Percentiles rank a stretch among this genome's conserved stretches.
These are phyloP conservation scores for Psophocarpus tetragonolobus DNA, from an alignment of 306 rosid genomes.

Conservation along the genomic window DNA sequence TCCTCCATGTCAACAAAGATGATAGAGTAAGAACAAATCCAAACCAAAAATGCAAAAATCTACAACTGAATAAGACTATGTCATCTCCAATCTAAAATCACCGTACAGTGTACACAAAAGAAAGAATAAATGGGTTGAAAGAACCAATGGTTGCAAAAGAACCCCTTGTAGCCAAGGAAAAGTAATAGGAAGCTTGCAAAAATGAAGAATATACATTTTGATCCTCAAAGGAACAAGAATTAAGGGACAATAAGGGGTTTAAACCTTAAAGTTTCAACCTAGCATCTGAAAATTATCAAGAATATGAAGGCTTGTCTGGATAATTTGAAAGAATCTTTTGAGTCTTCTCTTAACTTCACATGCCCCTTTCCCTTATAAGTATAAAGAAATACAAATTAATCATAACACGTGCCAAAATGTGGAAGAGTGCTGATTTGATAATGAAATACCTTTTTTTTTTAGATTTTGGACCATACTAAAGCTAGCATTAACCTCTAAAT, in stretches of 20 bases:
- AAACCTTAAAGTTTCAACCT: background rate
- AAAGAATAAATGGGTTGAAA: background rate
- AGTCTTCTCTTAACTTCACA: background rate
- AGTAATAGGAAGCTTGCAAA: background rate
- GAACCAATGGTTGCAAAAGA: background rate
- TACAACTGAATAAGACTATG: conserved; percentile 8
- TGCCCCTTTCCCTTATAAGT: background rate
- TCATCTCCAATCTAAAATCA: background rate
- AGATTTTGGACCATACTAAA: too few species aligned
- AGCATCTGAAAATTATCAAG: background rate
- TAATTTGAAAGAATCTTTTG: background rate
- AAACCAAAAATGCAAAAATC: conserved; percentile 8
- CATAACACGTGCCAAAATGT: background rate
- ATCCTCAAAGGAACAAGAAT: background rate
- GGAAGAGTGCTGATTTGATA: too few species aligned
- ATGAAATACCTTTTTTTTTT: too few species aligned
- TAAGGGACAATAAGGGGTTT: background rate
- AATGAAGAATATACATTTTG: background rate
- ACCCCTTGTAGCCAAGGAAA: background rate
- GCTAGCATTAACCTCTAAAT: too few species aligned
- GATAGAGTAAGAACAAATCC: background rate
- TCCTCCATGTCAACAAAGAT: conserved; percentile 48
- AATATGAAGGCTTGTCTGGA: background rate
- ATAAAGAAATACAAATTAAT: background rate
- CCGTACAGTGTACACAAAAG: background rate